Evolutionary conservation across 768 basidiomycete species (phyloP).

Genomic region (Russula abietina): DNA sequence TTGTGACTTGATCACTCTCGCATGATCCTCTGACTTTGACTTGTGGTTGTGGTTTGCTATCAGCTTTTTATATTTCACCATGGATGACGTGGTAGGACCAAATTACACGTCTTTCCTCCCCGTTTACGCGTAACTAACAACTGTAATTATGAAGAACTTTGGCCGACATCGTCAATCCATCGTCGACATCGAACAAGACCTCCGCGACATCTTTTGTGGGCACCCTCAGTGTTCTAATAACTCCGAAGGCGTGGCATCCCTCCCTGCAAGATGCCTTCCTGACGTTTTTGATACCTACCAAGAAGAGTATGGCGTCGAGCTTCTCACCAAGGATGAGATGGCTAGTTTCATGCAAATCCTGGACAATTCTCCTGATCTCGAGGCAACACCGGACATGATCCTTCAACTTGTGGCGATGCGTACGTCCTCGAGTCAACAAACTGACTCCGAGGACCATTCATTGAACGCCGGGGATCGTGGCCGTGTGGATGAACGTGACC

Average conservation of each 20-base stretch:
- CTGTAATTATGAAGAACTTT: constrained; percentile 25
- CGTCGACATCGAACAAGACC: constrained; percentile 61
- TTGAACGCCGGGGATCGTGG: constrained; percentile 35
- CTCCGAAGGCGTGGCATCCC: constrained; percentile 53
- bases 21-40: neutral
- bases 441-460: constrained; percentile 11
- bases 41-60: neutral
- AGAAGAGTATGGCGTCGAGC: constrained; percentile 51
- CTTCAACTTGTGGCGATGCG: constrained; percentile 53
- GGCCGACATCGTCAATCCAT: constrained; percentile 68
- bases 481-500: constrained; percentile 32
- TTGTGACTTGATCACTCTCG: neutral
- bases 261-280: constrained; percentile 65
- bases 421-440: constrained; percentile 20
- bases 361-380: constrained; percentile 52
- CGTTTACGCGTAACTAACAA: constrained; percentile 4
- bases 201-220: constrained; percentile 58
- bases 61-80: constrained; percentile 1
- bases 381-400: constrained; percentile 62
- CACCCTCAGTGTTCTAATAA: constrained; percentile 57
- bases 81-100: constrained; percentile 15
- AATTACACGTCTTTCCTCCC: neutral
- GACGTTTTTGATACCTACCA: constrained; percentile 64
- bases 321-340: constrained; percentile 61
- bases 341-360: constrained; percentile 53